Conservation (phyloP, 495 filamentous ascomycete species). For the Usnea hakonensis region DNA sequence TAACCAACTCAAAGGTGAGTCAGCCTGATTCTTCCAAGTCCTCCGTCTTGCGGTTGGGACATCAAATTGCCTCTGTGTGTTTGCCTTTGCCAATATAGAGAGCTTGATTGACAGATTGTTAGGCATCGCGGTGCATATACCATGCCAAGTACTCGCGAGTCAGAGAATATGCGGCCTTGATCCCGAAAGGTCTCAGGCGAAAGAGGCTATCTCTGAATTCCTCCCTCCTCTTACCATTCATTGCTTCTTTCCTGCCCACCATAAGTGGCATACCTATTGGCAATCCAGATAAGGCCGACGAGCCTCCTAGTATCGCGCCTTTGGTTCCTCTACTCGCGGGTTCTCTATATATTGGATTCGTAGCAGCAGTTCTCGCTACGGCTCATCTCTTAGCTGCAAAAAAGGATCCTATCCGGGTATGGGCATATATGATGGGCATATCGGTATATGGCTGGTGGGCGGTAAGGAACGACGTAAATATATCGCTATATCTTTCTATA, state of each 20-base stretch:
- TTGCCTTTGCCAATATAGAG: neutral
- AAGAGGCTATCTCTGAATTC: neutral
- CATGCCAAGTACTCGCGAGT: neutral
- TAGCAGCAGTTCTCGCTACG: neutral
- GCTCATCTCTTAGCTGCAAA: neutral
- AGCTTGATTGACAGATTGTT: neutral
- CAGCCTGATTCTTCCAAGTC: too few relatives aligned
- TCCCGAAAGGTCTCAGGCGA: neutral
- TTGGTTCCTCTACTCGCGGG: neutral
- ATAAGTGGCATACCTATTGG: neutral
- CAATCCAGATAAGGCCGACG: neutral
- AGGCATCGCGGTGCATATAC: neutral
- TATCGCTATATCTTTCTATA: neutral
- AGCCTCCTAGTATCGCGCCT: neutral
- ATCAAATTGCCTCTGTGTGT: neutral
- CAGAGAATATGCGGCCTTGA: neutral
- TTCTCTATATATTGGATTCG: neutral
- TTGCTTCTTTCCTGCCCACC: neutral
- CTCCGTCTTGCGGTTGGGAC: neutral
- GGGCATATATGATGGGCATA: constrained; percentile 6
- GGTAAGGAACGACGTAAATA: neutral
- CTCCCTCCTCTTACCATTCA: neutral
- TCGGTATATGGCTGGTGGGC: constrained; percentile 9
- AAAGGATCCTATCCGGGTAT: constrained; percentile 1
- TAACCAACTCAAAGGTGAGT: too few relatives aligned